A percentile compares a stretch with the other conserved stretches of the same genome.
phyloP scores from a whole-genome alignment of 768 basidiomycete genomes.

The Kockovaella imperatae region DNA sequence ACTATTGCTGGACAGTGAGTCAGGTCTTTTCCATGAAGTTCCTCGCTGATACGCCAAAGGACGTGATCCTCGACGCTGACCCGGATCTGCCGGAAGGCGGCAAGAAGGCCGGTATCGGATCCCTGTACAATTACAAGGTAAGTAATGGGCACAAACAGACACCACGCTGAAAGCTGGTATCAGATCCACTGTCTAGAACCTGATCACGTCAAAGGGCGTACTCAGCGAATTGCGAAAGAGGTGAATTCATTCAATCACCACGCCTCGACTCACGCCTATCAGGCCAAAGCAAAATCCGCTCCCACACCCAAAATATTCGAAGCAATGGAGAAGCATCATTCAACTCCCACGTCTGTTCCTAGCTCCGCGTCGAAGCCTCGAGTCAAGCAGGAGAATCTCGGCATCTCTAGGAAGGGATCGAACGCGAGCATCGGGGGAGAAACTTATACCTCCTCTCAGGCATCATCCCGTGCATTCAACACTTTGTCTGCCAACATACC shows the following conservation, averaged over 20 bases:
- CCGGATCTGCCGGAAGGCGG: constrained; percentile 28
- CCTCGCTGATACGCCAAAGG: constrained; percentile 7
- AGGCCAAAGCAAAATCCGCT: neutral
- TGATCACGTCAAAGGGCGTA: constrained; percentile 6
- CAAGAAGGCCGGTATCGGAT: constrained; percentile 22
- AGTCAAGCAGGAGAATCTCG: neutral
- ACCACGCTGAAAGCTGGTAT: neutral
- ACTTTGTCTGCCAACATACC: neutral
- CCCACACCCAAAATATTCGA: neutral
- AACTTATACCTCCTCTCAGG: no score
- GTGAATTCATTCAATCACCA: neutral
- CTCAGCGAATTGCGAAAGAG: neutral
- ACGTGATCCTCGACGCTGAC: constrained; percentile 17
- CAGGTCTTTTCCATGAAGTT: neutral
- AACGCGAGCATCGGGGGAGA: no score
- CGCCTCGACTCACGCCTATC: neutral
- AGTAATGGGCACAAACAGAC: neutral
- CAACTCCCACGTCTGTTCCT: neutral
- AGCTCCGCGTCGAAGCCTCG: neutral
- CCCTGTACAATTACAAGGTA: constrained; percentile 27
- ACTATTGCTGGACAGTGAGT: constrained; percentile 30
- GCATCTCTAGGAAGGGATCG: neutral
- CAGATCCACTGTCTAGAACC: constrained; percentile 27
- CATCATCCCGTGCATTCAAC: no score
- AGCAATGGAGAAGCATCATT: neutral